Percentiles rank a stretch among this genome's conserved stretches.
Evolutionary conservation across 1,139 yeast species (phyloP).

Genomic region (Spencermartinsiella ligniputridi): DNA sequence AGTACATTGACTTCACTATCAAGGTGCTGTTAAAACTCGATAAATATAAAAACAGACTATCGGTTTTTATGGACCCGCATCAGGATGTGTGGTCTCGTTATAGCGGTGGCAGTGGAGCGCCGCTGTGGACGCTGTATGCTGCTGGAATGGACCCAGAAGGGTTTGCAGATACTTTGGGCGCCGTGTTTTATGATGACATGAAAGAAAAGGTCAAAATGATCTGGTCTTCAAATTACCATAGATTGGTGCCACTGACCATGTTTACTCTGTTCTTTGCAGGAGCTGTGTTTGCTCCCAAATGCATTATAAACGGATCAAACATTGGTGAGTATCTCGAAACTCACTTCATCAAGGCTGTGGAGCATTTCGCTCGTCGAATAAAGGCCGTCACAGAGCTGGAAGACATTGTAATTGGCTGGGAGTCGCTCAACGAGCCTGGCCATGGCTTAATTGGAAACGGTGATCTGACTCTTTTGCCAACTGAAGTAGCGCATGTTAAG

Average conservation of each 20-base stretch:
- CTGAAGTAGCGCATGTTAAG: constrained; percentile 28
- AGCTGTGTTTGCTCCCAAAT: constrained; percentile 59
- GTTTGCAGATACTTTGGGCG: constrained; percentile 66
- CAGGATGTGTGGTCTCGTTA: constrained; percentile 91
- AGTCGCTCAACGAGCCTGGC: constrained; percentile 85
- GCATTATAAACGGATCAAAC: constrained; percentile 60
- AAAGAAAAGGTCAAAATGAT: constrained; percentile 54
- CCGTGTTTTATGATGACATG: constrained; percentile 47
- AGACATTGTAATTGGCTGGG: constrained; percentile 70
- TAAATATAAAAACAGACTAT: constrained; percentile 35
- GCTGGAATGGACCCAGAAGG: constrained; percentile 74
- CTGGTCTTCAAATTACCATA: constrained; percentile 81
- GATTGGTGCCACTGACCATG: constrained; percentile 75
- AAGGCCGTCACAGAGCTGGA: constrained; percentile 41
- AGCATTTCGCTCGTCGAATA: constrained; percentile 51
- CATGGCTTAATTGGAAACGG: constrained; percentile 29
- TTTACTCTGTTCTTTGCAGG: constrained; percentile 84
- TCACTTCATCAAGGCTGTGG: constrained; percentile 55
- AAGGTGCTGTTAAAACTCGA: constrained; percentile 54
- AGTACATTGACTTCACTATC: constrained; percentile 67
- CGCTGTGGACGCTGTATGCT: constrained; percentile 83
- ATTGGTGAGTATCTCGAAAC: constrained; percentile 74
- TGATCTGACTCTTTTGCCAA: constrained; percentile 26
- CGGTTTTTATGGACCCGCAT: constrained; percentile 76
- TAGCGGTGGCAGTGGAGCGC: constrained; percentile 90